phyloP scores from a whole-genome alignment of 495 filamentous ascomycete species.

The Neurospora sp. region DNA sequence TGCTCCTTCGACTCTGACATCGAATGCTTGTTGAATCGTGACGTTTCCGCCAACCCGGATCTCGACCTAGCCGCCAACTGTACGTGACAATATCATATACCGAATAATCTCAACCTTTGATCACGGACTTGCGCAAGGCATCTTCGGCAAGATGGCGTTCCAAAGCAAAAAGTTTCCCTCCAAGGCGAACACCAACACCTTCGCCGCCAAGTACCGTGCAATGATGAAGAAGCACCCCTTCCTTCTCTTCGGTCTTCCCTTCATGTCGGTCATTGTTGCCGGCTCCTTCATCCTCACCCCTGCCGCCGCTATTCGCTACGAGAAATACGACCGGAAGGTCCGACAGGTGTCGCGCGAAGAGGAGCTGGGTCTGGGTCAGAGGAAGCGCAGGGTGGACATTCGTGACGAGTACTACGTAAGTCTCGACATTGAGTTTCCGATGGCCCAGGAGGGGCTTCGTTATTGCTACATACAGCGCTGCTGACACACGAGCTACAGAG shows the following conservation, averaged over 20 bases:
- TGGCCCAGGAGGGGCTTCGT: not conserved
- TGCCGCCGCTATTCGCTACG: slow-evolving; percentile 85
- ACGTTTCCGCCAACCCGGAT: not conserved
- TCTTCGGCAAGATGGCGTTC: slow-evolving; percentile 55
- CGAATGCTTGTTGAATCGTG: not conserved
- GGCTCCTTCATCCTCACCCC: slow-evolving; percentile 92
- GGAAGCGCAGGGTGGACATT: slow-evolving; percentile 62
- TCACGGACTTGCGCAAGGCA: not conserved
- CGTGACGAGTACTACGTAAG: slow-evolving; percentile 92
- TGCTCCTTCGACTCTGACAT: not conserved
- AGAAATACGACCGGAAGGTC: slow-evolving; percentile 80
- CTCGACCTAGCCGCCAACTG: not conserved
- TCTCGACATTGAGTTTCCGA: slow-evolving; percentile 13
- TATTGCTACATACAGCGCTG: not conserved
- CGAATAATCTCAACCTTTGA: not conserved
- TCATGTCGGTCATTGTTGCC: slow-evolving; percentile 83
- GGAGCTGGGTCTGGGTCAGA: slow-evolving; percentile 65
- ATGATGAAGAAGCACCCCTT: slow-evolving; percentile 69
- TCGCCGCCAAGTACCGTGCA: slow-evolving; percentile 67
- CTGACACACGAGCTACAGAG: slow-evolving; percentile 41
- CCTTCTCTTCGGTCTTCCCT: slow-evolving; percentile 90
- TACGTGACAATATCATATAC: not conserved
- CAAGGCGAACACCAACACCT: slow-evolving; percentile 45
- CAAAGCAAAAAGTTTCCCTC: slow-evolving; percentile 61
- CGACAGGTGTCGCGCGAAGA: slow-evolving; percentile 75